Base-by-base conservation (phyloP, 768 basidiomycete genomes). In the Pleurotus cornucopiae region DNA sequence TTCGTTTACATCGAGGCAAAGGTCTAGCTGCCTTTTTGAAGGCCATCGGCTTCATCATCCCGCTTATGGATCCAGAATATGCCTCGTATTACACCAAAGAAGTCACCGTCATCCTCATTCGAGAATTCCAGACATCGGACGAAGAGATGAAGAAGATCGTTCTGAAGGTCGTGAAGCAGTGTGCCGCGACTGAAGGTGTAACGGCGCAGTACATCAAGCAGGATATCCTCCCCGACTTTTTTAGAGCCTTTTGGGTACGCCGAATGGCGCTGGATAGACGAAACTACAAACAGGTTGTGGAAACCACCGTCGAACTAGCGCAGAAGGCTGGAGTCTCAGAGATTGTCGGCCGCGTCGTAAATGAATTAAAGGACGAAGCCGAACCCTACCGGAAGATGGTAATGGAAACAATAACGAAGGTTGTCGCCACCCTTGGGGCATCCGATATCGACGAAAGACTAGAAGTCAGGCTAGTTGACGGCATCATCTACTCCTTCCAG, bases 71-170 rank as follows among this genome's bases (percentile, higher is more conserved):
- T 67, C 94, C 97, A 47, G 96, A 99, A 76, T 98, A 98, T 64
- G 97, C 96, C 12, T 95, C 93, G 13, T 98, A 98, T 75, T 99
- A 99, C 71, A 98, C 95, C 47, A 96, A 96, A 72, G 96, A 98
- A 76, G 94, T 96, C 55, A 95, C 91, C 9, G 89, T 94, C 61
- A 95, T 96, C 67, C 88, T 96, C 56, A 96, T 96, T 60, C 93
- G 97, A 66, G 96, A 98, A 74, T 98, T 98, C 78, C 94, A 96
- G 70, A 97, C 95, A 5, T 96, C 96, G 6, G 97, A 99, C 69
- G 97, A 99, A 71, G 97, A 99, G 78, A 99, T 99, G 97, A 96
- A 98, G 83, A 97, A 98, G 80, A 98, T 98, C 62, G 97, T 99
- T 4, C 74, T 99, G 49, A 98, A 98, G 71, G 97, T 99, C 56